These are phyloP conservation scores for Rhodamnia argentea DNA, from an alignment of 345 rosid genomes.

Conservation along the genomic window DNA sequence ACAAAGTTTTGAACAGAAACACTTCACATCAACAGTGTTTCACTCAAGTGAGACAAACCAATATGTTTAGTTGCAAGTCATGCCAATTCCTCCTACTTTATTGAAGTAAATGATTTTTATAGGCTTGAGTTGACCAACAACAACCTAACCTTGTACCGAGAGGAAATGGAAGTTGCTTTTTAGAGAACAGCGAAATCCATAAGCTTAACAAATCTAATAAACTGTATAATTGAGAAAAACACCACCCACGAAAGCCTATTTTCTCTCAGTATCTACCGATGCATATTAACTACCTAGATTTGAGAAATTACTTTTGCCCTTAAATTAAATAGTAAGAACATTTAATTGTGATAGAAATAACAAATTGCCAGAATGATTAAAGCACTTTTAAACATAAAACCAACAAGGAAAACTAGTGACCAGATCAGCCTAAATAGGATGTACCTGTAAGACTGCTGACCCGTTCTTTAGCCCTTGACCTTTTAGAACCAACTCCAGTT, in stretches of 20 bases:
- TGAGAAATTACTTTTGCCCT: neutral
- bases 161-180: neutral
- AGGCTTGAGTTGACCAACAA: neutral
- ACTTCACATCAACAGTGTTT: neutral
- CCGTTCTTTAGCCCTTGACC: slow-evolving; percentile 44
- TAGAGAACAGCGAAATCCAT: neutral
- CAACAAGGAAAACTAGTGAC: neutral
- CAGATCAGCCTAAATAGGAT: neutral
- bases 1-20: neutral
- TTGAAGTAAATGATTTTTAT: neutral
- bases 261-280: neutral
- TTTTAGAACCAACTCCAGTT: slow-evolving; percentile 39
- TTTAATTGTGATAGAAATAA: neutral
- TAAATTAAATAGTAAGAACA: neutral
- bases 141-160: neutral
- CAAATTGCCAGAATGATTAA: neutral
- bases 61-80: neutral
- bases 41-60: neutral
- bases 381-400: neutral
- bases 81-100: neutral
- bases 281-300: neutral
- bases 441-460: slow-evolving; percentile 64
- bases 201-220: neutral
- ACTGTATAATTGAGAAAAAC: neutral
- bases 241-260: neutral